phyloP scores from a whole-genome alignment of 1,284 basidiomycete species.

The Peniophora sp. region DNA sequence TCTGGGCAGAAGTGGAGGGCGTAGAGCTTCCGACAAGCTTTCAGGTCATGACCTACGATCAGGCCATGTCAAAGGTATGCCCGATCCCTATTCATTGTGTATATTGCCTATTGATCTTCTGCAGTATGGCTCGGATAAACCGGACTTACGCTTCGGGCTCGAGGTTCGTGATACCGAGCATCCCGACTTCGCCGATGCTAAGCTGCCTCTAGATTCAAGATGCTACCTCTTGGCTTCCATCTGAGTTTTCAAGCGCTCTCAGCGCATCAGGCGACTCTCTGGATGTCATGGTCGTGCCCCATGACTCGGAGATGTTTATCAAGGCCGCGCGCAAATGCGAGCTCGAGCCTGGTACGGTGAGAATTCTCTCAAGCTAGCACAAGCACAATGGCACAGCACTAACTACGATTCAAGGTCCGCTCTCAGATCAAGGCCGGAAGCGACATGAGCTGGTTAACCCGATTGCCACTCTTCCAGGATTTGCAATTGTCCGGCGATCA shows the following conservation, averaged over 20 bases:
- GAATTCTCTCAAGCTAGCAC: not conserved
- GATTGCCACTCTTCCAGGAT: not conserved
- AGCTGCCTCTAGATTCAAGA: slow-evolving; percentile 19
- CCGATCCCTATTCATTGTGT: slow-evolving; percentile 8
- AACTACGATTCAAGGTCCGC: not conserved
- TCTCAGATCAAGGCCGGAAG: not conserved
- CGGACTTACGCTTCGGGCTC: slow-evolving; percentile 82
- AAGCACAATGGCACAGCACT: not conserved
- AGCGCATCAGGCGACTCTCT: not conserved
- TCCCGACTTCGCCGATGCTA: too few relatives aligned
- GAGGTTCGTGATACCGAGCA: slow-evolving; percentile 43
- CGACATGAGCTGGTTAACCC: not conserved
- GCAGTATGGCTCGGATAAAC: slow-evolving; percentile 93
- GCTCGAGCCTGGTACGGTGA: not conserved
- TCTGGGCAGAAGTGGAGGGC: slow-evolving; percentile 67
- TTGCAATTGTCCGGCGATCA: not conserved
- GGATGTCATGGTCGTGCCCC: not conserved
- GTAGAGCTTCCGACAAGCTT: slow-evolving; percentile 54
- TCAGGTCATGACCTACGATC: slow-evolving; percentile 75
- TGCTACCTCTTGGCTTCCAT: slow-evolving; percentile 19
- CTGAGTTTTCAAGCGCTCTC: slow-evolving; percentile 1
- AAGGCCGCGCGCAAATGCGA: slow-evolving; percentile 8
- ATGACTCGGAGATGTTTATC: slow-evolving; percentile 10
- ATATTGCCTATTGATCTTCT: not conserved
- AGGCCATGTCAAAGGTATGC: slow-evolving; percentile 78